Evolutionary conservation across 805 yeast species (phyloP).

Genomic region (Pichia exigua): DNA sequence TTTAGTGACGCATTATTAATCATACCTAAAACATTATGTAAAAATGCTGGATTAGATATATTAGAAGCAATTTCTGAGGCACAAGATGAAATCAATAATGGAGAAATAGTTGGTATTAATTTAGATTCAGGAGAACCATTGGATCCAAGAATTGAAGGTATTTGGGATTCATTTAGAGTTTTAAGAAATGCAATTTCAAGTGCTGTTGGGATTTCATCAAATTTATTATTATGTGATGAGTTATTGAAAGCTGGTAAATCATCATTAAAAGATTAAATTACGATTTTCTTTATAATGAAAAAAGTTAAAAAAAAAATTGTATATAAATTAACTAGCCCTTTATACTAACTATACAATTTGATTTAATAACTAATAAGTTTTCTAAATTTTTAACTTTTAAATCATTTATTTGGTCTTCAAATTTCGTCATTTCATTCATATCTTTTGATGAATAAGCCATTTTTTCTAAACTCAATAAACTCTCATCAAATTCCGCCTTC

Average conservation of each 20-base stretch:
- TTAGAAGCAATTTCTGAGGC: constrained; percentile 82
- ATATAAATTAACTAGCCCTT: constrained; percentile 2
- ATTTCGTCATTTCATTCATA: constrained; percentile 10
- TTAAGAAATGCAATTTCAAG: constrained; percentile 86
- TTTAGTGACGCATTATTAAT: constrained; percentile 87
- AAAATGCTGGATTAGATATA: constrained; percentile 90
- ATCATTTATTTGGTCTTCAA: constrained; percentile 15
- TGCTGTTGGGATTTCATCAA: constrained; percentile 91
- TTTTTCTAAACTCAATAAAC: constrained; percentile 13
- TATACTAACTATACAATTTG: constrained; percentile 6
- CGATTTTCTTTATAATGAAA: constrained; percentile 6
- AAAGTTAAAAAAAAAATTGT: constrained; percentile 36
- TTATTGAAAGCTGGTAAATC: constrained; percentile 94
- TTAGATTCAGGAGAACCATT: constrained; percentile 88
- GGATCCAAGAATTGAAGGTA: constrained; percentile 90
- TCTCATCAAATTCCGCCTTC: constrained; percentile 13
- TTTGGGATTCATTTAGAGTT: constrained; percentile 95
- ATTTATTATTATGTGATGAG: constrained; percentile 90
- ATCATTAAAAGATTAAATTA: constrained; percentile 54
- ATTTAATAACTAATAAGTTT: constrained; percentile 4
- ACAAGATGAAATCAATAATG: constrained; percentile 81
- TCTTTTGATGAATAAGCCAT: constrained; percentile 14
- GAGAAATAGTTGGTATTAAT: constrained; percentile 83
- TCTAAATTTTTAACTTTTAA: constrained; percentile 9
- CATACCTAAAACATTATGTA: constrained; percentile 86